Conservation (phyloP, 2,329 filamentous ascomycete species). For the Sclerotinia glacialis region DNA sequence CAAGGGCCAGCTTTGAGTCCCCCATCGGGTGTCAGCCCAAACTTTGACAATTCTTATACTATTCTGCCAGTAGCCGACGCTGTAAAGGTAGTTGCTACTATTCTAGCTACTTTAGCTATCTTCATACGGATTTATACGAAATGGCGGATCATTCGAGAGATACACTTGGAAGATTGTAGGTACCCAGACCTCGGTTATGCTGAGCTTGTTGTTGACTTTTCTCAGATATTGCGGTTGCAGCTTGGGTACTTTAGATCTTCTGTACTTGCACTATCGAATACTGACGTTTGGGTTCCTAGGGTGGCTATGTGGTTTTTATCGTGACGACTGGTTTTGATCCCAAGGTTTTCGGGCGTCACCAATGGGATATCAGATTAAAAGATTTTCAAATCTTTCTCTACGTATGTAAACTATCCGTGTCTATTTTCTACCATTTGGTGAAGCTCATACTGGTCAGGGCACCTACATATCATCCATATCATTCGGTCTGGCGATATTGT, state of each 20-base stretch:
- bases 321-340: conserved; percentile 2
- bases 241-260: neutral
- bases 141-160: conserved; percentile 2
- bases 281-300: neutral
- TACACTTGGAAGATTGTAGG: conserved; percentile 15
- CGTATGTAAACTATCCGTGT: neutral
- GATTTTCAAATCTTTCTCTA: conserved; percentile 5
- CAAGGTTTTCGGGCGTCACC: conserved; percentile 2
- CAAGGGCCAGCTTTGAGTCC: conserved; percentile 11
- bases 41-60: neutral
- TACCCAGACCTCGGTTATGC: neutral
- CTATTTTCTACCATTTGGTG: neutral
- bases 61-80: neutral
- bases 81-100: neutral
- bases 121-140: conserved; percentile 7
- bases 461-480: conserved; percentile 11
- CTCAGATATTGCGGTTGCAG: conserved; percentile 3
- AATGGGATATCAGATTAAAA: conserved; percentile 9
- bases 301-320: neutral
- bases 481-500: conserved; percentile 11
- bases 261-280: neutral
- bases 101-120: conserved; percentile 5
- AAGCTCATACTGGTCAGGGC: neutral
- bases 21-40: neutral
- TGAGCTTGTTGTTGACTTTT: neutral